Evolutionary conservation across 306 rosid genomes (phyloP), one percentile per base, ranked within the genome.

Genomic region (Erythrophleum fordii): DNA sequence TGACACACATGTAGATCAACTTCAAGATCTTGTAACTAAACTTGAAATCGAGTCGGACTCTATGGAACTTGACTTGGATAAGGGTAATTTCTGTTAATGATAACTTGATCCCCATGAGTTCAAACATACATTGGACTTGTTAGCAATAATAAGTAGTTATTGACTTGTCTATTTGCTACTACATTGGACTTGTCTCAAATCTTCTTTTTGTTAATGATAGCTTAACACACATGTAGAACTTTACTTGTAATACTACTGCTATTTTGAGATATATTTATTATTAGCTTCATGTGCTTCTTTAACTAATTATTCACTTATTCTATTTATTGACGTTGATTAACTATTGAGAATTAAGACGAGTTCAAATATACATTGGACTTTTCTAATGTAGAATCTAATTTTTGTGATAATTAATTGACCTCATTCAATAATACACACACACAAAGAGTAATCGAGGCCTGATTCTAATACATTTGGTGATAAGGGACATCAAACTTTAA

Each of bases 21-120:
- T 95, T 81, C 98, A 95, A 78, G 99, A 95, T 83, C 87, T 95
- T 62, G 90, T 93, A 69, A 91, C 97, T 34, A 90, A 95, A 79
- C 97, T 95, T 55, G 99, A 95, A 92, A 88, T 95, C 78, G 99
- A 95, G 55, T 86, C 93, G 83, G 97, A 95, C 80, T 87, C 96
- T 0, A 88, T 92, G 79, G 98, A 95, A 90, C 89, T 91, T 81
- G 93, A 90, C 78, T 79, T 93, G 85, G 99, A 95, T 88, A 93
- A 82, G 86, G 99, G 99, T 90, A 73, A 77, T 69, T 81, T 75
- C 39, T 18, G 61, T 62, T 49, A 39, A 64, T 76, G 23, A n/a
- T n/a, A n/a, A n/a, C n/a, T n/a, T n/a, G n/a, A n/a, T n/a, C n/a
- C n/a, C n/a, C n/a, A n/a, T n/a, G n/a, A n/a, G n/a, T n/a, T n/a